A percentile compares a stretch with the other conserved stretches of the same genome.
Evolutionary conservation across 2,329 filamentous ascomycete species (phyloP).

Genomic region (Sordariomycetes sp.): DNA sequence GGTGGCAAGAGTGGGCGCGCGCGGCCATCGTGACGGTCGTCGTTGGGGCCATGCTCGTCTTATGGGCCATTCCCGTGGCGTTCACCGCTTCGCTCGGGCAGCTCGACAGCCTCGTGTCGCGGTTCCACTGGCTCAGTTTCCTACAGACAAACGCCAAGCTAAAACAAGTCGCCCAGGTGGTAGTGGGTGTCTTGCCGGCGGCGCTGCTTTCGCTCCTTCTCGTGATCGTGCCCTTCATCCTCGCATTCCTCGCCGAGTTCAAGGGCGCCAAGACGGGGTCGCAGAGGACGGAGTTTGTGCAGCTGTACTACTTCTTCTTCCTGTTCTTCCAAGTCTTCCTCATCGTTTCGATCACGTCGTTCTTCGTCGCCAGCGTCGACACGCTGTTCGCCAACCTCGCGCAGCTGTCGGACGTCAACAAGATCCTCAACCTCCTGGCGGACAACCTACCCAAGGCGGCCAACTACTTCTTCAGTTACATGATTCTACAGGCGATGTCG

Average conservation of each 20-base stretch:
- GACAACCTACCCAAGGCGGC: slow-evolving; percentile 70
- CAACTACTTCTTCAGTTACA: slow-evolving; percentile 98
- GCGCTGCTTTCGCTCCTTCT: slow-evolving; percentile 65
- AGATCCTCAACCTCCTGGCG: slow-evolving; percentile 60
- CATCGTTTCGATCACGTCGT: slow-evolving; percentile 74
- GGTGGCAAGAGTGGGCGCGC: slow-evolving; percentile 82
- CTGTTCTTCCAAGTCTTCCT: slow-evolving; percentile 92
- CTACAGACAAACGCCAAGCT: slow-evolving; percentile 45
- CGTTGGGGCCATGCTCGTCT: slow-evolving; percentile 63
- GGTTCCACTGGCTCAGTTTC: slow-evolving; percentile 58
- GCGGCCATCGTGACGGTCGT: slow-evolving; percentile 50
- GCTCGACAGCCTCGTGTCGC: slow-evolving; percentile 52
- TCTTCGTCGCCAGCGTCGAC: slow-evolving; percentile 50
- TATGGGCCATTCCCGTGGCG: slow-evolving; percentile 84
- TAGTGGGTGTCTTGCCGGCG: slow-evolving; percentile 81
- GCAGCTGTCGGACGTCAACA: slow-evolving; percentile 38
- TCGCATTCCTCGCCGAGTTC: slow-evolving; percentile 57
- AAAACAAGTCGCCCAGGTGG: slow-evolving; percentile 44
- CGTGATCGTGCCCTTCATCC: slow-evolving; percentile 65
- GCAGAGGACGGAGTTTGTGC: slow-evolving; percentile 68
- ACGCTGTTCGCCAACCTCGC: slow-evolving; percentile 42
- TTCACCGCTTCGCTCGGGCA: slow-evolving; percentile 78
- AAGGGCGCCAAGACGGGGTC: slow-evolving; percentile 77
- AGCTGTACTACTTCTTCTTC: slow-evolving; percentile 87
- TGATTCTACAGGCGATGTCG: slow-evolving; percentile 86